These are phyloP conservation scores for Penicillium palitans DNA, from an alignment of 2,329 filamentous ascomycete species.

Conservation along the genomic window DNA sequence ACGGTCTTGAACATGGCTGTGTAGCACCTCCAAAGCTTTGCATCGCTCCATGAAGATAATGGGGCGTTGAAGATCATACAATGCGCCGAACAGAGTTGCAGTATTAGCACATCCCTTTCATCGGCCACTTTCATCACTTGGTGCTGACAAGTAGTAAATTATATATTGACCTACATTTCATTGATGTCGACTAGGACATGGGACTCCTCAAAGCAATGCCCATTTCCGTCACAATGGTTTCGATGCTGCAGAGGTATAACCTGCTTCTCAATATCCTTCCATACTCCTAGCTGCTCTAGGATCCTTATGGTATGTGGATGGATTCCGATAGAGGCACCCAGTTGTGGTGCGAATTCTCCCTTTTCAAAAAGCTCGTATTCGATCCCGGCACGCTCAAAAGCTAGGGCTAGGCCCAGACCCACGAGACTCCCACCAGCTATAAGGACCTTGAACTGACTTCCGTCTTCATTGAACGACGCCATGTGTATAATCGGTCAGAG, in stretches of 20 bases:
- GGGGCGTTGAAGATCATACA: constrained; percentile 13
- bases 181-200: constrained; percentile 5
- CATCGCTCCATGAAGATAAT: constrained; percentile 24
- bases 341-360: constrained; percentile 12
- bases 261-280: constrained; percentile 13
- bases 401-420: constrained; percentile 12
- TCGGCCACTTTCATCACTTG: not conserved
- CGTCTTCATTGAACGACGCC: not conserved
- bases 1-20: constrained; percentile 20
- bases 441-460: constrained; percentile 11
- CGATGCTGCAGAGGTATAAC: constrained; percentile 7
- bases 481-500: not conserved
- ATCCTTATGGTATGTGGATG: constrained; percentile 10
- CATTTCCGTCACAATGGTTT: constrained; percentile 12
- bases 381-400: constrained; percentile 14
- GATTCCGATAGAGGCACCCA: constrained; percentile 8
- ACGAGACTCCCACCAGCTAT: constrained; percentile 17
- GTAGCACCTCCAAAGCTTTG: constrained; percentile 17
- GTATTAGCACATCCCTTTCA: not conserved
- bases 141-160: not conserved
- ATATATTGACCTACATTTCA: constrained; percentile 9
- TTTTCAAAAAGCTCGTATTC: constrained; percentile 18
- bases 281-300: constrained; percentile 15
- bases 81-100: not conserved
- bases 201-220: constrained; percentile 10